These are phyloP conservation scores for Raphanus hybrid DNA, from an alignment of 441 rosid species.

Conservation along the genomic window DNA sequence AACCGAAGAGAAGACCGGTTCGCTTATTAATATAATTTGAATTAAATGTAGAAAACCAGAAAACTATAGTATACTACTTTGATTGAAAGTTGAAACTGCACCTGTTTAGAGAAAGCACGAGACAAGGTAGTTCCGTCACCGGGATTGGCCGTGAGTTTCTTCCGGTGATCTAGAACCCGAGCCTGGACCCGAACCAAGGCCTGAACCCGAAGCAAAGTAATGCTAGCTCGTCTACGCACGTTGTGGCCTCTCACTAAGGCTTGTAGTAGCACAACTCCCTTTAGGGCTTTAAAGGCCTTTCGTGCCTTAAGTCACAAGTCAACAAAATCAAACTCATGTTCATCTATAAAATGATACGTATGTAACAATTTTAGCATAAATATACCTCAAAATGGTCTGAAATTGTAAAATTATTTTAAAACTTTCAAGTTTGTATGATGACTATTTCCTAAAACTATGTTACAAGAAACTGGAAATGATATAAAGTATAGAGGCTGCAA, in stretches of 20 bases:
- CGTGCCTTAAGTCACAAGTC: conserved; percentile 56
- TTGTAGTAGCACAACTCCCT: conserved; percentile 66
- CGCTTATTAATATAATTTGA: background rate
- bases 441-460: background rate
- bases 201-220: conserved; percentile 56
- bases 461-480: background rate
- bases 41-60: background rate
- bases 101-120: conserved; percentile 53
- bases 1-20: background rate
- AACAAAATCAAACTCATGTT: conserved; percentile 15
- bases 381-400: background rate
- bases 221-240: conserved; percentile 57
- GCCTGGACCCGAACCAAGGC: conserved; percentile 60
- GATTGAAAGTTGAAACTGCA: conserved; percentile 6
- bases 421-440: background rate
- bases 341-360: background rate
- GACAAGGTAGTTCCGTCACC: conserved; percentile 42
- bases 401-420: background rate
- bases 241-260: conserved; percentile 69
- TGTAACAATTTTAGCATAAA: background rate
- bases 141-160: conserved; percentile 34
- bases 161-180: conserved; percentile 50
- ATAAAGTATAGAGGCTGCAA: background rate
- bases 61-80: background rate
- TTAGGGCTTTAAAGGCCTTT: conserved; percentile 62